These are phyloP conservation scores for Fusarium concolor DNA, from an alignment of 2,329 filamentous ascomycete genomes.

Conservation along the genomic window DNA sequence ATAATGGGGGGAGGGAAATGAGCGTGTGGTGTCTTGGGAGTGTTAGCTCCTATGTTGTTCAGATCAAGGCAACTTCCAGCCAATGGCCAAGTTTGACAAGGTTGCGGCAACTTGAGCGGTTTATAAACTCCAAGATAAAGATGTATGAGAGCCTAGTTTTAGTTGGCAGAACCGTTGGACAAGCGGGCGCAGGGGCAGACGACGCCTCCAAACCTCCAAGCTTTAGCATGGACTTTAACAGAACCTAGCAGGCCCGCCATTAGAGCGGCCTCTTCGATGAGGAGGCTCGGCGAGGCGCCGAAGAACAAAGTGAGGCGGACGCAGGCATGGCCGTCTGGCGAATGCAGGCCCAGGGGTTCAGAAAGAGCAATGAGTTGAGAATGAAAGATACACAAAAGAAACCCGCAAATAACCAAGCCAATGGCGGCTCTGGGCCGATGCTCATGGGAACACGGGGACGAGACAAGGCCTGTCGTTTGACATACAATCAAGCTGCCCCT, in stretches of 20 bases:
- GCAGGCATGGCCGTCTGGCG: conserved; percentile 19
- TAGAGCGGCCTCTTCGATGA: conserved; percentile 32
- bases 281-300: conserved; percentile 22
- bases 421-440: conserved; percentile 20
- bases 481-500: conserved; percentile 26
- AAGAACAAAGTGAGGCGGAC: conserved; percentile 23
- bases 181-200: conserved; percentile 32
- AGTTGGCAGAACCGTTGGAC: conserved; percentile 1
- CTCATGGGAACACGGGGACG: conserved; percentile 39
- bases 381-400: conserved; percentile 3
- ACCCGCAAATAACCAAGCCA: conserved; percentile 29
- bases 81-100: neutral
- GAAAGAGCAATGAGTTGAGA: neutral
- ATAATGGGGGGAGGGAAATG: conserved; percentile 23
- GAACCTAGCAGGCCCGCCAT: conserved; percentile 10
- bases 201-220: conserved; percentile 17
- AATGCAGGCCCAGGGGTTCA: conserved; percentile 12
- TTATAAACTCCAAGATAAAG: conserved; percentile 19
- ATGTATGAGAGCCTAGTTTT: neutral
- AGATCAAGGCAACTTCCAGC: conserved; percentile 5
- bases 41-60: conserved; percentile 4
- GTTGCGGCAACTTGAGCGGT: conserved; percentile 16
- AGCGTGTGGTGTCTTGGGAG: conserved; percentile 31
- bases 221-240: conserved; percentile 29
- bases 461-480: conserved; percentile 31